Base-by-base conservation (phyloP, 2,329 filamentous ascomycete genomes). In the Trichophyton mentagrophytes region DNA sequence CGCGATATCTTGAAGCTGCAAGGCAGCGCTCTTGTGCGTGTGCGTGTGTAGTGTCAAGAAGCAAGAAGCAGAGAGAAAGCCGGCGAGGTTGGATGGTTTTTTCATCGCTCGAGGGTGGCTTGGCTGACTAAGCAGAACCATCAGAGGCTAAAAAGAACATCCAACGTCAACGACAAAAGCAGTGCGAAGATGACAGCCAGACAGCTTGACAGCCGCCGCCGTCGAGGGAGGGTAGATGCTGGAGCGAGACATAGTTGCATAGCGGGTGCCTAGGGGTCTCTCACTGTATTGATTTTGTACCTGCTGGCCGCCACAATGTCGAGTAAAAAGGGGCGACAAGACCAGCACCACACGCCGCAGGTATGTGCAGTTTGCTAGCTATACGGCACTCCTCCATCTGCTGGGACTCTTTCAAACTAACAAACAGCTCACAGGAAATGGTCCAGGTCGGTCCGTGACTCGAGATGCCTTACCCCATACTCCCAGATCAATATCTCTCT, bases 381-480 rank as follows among this genome's bases (percentile, higher is more conserved):
- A 27, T 22, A 22, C 36, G 33, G 11, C 33, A 3, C 1, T 11
- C 33, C 33, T 0, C 9, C 33, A 13, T 38, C 9, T 38, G 27
- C 33, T 38, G 33, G 33, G 9, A 13, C 47, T 59, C 42, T 30
- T 22, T 38, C 20, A 57, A 36, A 42, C 61, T 63, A 51, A 61
- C 57, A 55, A 22, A 27, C 25, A 38, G 60, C 58, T 27, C 6
- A n/a, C 60, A 97, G 90, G 93, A 99, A 82, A 99, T 99, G 93
- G 89, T 96, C 68, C 92, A 99, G 87, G 91, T 99, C 80, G 92
- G 93, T 97, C 86, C 82, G 85, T 87, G 69, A 69, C 67, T 70
- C 70, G 65, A 36, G 30, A 33, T 17, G 49, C 30, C 49, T 55
- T 55, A 11, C 13, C 27, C 49, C 5, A 6, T 17, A 20, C 15